Conservation (phyloP, 106 monocot species). For the Xerophyta viscosa region DNA sequence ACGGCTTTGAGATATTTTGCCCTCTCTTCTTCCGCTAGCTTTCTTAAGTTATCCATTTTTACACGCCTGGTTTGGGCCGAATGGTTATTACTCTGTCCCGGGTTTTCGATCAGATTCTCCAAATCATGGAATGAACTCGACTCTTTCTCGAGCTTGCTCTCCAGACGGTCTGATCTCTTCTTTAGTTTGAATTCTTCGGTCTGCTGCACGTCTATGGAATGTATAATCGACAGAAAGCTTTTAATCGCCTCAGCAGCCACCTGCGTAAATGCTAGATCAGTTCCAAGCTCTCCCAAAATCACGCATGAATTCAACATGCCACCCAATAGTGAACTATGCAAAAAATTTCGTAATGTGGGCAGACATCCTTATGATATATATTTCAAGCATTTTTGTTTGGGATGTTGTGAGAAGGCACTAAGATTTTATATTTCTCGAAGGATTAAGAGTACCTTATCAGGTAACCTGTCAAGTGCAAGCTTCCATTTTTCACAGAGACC, state of each 20-base stretch:
- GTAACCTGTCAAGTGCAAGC: slow-evolving; percentile 43
- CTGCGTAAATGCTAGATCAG: slow-evolving; percentile 37
- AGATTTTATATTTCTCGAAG: not conserved
- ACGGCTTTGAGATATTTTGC: slow-evolving; percentile 51
- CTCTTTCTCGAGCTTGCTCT: slow-evolving; percentile 55
- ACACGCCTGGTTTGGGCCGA: slow-evolving; percentile 12
- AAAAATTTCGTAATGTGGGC: too few relatives aligned
- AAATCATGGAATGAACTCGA: slow-evolving; percentile 17
- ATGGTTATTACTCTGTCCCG: not conserved
- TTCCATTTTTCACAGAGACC: slow-evolving; percentile 61
- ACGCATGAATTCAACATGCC: not conserved
- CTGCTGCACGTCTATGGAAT: slow-evolving; percentile 56
- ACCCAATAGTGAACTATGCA: not conserved
- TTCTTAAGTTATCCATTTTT: slow-evolving; percentile 48
- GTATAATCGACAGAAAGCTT: slow-evolving; percentile 59
- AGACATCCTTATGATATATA: too few relatives aligned
- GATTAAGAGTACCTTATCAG: slow-evolving; percentile 53
- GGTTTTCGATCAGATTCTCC: slow-evolving; percentile 2
- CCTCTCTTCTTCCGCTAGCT: slow-evolving; percentile 64
- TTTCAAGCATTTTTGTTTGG: not conserved
- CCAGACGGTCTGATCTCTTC: slow-evolving; percentile 45
- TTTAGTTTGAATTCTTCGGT: slow-evolving; percentile 49
- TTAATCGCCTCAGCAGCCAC: slow-evolving; percentile 73
- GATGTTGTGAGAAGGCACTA: too few relatives aligned
- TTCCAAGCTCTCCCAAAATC: too few relatives aligned